phyloP scores from a whole-genome alignment of 2,329 filamentous ascomycete species.

The Blumeria graminis region DNA sequence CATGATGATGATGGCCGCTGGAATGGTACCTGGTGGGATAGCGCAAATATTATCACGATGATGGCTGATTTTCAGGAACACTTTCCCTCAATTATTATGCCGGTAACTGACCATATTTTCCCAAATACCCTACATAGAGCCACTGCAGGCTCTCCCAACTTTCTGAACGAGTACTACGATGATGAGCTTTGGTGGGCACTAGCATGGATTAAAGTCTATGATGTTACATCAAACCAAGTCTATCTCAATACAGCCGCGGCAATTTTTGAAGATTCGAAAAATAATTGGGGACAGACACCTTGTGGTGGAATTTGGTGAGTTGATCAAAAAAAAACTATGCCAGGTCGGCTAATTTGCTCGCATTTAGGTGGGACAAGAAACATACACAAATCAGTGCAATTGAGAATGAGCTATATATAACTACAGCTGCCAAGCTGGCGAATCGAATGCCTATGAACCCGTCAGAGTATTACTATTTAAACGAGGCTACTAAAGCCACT shows the following conservation, averaged over 20 bases:
- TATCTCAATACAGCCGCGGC: constrained; percentile 28
- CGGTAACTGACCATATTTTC: constrained; percentile 3
- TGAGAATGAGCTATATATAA: constrained; percentile 30
- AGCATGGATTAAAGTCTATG: constrained; percentile 30
- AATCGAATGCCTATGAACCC: constrained; percentile 28
- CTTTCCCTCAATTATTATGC: constrained; percentile 6
- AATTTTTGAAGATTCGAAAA: constrained; percentile 32
- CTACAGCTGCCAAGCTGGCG: constrained; percentile 28
- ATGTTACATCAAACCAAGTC: constrained; percentile 24
- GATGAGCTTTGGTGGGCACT: constrained; percentile 40
- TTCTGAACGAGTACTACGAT: constrained; percentile 30
- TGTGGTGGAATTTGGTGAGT: constrained; percentile 25
- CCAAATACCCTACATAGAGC: constrained; percentile 7
- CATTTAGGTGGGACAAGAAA: constrained; percentile 26
- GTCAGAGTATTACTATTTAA: constrained; percentile 24
- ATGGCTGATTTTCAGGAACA: constrained; percentile 26
- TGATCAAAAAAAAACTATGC: no score
- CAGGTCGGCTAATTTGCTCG: background rate
- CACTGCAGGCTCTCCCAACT: constrained; percentile 17
- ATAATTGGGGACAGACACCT: constrained; percentile 24
- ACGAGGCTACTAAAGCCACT: constrained; percentile 15
- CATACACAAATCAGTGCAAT: constrained; percentile 29
- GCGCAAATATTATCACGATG: constrained; percentile 39
- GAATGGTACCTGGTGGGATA: constrained; percentile 47
- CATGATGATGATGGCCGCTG: constrained; percentile 33